A percentile compares a stretch with the other conserved stretches of the same genome.
Conservation (phyloP, 2,329 filamentous ascomycete genomes). For the Zymoseptoria brevis region DNA sequence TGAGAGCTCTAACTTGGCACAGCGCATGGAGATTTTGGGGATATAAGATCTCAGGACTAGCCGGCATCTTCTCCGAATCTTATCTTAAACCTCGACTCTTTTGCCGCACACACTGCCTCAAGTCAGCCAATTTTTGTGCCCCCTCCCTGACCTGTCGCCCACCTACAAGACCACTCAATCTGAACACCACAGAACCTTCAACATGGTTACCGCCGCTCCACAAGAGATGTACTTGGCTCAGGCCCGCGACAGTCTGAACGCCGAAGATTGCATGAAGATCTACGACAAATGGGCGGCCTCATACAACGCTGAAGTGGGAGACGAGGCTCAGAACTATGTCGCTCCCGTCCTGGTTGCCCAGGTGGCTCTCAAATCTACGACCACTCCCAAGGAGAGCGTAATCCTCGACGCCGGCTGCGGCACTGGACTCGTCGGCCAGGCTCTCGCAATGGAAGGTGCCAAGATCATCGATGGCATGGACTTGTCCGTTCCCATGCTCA, state of each 20-base stretch:
- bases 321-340: conserved; percentile 31
- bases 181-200: neutral
- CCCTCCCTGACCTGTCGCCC: neutral
- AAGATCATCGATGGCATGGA: conserved; percentile 47
- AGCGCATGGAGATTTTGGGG: neutral
- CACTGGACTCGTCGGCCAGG: conserved; percentile 46
- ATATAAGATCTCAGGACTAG: neutral
- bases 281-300: conserved; percentile 43
- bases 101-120: neutral
- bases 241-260: neutral
- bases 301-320: conserved; percentile 38
- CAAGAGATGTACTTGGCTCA: neutral
- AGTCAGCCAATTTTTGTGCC: neutral
- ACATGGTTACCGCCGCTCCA: neutral
- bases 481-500: conserved; percentile 47
- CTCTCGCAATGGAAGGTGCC: conserved; percentile 38
- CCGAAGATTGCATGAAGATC: conserved; percentile 16
- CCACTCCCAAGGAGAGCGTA: conserved; percentile 15
- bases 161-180: neutral
- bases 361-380: neutral
- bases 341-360: conserved; percentile 23
- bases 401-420: conserved; percentile 51
- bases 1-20: neutral
- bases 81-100: neutral
- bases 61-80: neutral